phyloP scores from a whole-genome alignment of 176 grass and related monocot species.

The Phragmites australis region DNA sequence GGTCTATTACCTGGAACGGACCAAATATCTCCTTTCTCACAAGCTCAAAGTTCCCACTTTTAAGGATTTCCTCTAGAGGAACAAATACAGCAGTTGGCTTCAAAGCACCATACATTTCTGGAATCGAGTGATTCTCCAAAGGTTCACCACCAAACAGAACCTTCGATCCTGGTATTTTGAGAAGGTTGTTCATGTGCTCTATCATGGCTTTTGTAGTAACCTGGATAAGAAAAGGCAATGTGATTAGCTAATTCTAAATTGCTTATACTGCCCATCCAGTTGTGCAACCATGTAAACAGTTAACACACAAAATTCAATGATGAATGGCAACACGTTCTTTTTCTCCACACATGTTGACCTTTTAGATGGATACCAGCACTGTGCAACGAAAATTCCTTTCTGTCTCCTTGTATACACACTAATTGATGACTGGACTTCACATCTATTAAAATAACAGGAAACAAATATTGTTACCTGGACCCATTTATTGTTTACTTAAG shows the following conservation, averaged over 20 bases:
- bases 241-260: conserved; percentile 18
- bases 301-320: not conserved
- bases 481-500: not conserved
- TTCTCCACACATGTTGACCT: not conserved
- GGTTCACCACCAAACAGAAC: conserved; percentile 86
- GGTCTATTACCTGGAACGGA: conserved; percentile 78
- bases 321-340: not conserved
- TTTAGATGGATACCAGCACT: conserved; percentile 17
- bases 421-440: conserved; percentile 15
- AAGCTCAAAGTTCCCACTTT: conserved; percentile 74
- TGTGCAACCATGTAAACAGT: conserved; percentile 20
- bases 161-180: conserved; percentile 89
- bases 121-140: conserved; percentile 86
- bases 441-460: conserved; percentile 6
- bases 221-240: conserved; percentile 26
- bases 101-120: conserved; percentile 87
- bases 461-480: not conserved
- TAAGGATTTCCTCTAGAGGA: conserved; percentile 78
- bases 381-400: conserved; percentile 10
- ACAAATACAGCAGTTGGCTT: conserved; percentile 93
- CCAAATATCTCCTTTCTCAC: conserved; percentile 93
- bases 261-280: not conserved
- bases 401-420: conserved; percentile 1
- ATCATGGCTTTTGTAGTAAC: conserved; percentile 84
- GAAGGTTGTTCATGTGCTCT: conserved; percentile 70